Conservation (phyloP, 2,329 filamentous ascomycete species). For the Fusarium nisikadoi region DNA sequence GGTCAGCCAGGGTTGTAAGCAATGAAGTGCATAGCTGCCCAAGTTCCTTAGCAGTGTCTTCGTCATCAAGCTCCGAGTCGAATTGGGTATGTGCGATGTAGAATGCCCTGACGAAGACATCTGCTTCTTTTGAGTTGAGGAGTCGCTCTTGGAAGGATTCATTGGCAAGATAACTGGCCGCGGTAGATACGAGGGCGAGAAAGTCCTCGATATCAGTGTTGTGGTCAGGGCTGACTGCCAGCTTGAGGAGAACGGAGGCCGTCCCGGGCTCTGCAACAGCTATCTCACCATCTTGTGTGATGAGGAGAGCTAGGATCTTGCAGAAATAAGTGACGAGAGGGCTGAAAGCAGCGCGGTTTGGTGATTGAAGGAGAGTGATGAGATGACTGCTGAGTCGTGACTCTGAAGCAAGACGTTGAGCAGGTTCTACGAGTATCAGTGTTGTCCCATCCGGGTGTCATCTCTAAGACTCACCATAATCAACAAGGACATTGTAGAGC, state of each 20-base stretch:
- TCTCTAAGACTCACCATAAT: slow-evolving; percentile 62
- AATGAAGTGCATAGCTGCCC: slow-evolving; percentile 62
- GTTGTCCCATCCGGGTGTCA: accelerated
- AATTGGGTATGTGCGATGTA: slow-evolving; percentile 59
- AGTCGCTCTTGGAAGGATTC: slow-evolving; percentile 62
- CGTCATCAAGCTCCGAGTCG: slow-evolving; percentile 55
- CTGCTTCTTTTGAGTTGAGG: slow-evolving; percentile 53
- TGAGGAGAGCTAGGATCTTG: slow-evolving; percentile 66
- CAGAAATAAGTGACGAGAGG: slow-evolving; percentile 63
- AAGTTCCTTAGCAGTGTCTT: slow-evolving; percentile 57
- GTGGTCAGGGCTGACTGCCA: slow-evolving; percentile 56
- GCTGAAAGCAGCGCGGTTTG: slow-evolving; percentile 54
- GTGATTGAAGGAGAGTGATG: slow-evolving; percentile 60
- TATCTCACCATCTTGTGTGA: slow-evolving; percentile 62
- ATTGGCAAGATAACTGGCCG: slow-evolving; percentile 66
- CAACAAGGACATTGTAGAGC: slow-evolving; percentile 70
- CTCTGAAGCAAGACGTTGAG: slow-evolving; percentile 65
- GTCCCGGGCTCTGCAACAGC: slow-evolving; percentile 57
- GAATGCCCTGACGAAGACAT: slow-evolving; percentile 60
- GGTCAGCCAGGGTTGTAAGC: slow-evolving; percentile 61
- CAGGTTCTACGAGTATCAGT: slow-evolving; percentile 58
- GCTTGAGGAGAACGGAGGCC: slow-evolving; percentile 59
- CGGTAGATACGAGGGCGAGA: slow-evolving; percentile 60
- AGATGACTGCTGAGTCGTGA: slow-evolving; percentile 62
- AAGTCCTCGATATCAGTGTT: slow-evolving; percentile 66